phyloP scores from a whole-genome alignment of 2,329 filamentous ascomycete genomes.

The Ceratocystis papillata region DNA sequence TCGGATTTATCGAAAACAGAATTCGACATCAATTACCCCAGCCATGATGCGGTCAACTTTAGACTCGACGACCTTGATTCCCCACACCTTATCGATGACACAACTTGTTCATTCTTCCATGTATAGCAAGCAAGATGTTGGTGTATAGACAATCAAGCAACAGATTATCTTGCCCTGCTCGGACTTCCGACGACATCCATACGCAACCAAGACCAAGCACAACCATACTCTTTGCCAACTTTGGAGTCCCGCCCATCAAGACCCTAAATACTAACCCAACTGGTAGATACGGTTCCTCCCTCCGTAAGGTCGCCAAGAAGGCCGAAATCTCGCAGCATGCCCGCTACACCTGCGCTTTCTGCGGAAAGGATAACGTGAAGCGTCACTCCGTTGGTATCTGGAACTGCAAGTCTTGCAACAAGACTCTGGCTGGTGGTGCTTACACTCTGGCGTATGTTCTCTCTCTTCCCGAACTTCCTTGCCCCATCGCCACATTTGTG shows the following conservation, averaged over 20 bases:
- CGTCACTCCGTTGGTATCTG: constrained; percentile 88
- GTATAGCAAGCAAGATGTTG: background rate
- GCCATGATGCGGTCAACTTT: background rate
- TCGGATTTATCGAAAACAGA: background rate
- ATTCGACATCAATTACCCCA: background rate
- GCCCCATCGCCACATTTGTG: background rate
- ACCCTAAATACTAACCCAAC: constrained; percentile 28
- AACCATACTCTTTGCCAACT: background rate
- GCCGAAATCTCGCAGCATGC: constrained; percentile 99
- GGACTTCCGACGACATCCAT: background rate
- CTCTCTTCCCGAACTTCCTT: constrained; percentile 6
- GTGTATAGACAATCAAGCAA: background rate
- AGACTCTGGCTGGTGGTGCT: constrained; percentile 70
- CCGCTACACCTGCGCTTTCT: constrained; percentile 96
- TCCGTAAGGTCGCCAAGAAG: constrained; percentile 96
- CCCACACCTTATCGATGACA: background rate
- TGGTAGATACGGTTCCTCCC: constrained; percentile 88
- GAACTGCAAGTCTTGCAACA: constrained; percentile 92
- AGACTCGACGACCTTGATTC: background rate
- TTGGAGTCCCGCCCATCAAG: constrained; percentile 2
- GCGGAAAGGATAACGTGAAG: constrained; percentile 91
- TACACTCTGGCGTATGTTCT: constrained; percentile 88
- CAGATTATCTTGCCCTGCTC: background rate
- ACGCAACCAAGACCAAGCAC: constrained; percentile 4
- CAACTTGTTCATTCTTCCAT: background rate